phyloP scores from a whole-genome alignment of 192 early-diverging fungal genomes.

The Lobosporangium transversale region DNA sequence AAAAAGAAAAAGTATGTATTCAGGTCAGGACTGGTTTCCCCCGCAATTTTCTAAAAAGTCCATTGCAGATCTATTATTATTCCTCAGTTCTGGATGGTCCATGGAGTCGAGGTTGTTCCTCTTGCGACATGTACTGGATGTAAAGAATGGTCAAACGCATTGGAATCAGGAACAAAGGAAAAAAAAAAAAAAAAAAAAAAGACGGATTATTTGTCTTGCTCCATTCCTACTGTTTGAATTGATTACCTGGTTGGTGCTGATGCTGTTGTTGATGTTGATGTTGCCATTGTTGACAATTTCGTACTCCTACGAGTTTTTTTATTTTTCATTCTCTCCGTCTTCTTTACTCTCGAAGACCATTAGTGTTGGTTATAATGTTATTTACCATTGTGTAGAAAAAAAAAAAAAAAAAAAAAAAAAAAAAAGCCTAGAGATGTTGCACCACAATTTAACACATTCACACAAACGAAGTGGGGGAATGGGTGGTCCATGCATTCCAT shows the following conservation, averaged over 20 bases:
- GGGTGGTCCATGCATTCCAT: conserved; percentile 8
- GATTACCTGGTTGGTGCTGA: not conserved
- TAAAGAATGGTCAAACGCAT: too few relatives aligned
- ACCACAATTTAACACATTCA: not conserved
- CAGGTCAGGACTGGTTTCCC: not conserved
- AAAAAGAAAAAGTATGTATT: not conserved
- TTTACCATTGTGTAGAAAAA: not conserved
- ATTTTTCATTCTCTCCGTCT: not conserved
- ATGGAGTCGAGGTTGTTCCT: too few relatives aligned
- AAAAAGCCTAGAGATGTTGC: too few relatives aligned
- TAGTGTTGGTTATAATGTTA: not conserved
- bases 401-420: conserved; percentile 4
- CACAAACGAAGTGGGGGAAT: not conserved
- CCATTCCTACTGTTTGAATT: not conserved
- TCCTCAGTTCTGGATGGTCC: not conserved
- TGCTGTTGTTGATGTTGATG: too few relatives aligned
- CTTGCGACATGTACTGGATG: too few relatives aligned
- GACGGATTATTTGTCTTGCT: too few relatives aligned
- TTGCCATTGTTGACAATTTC: not conserved
- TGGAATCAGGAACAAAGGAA: too few relatives aligned
- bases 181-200: too few relatives aligned
- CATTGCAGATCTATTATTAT: not conserved
- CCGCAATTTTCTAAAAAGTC: not conserved
- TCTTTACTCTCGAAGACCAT: not conserved
- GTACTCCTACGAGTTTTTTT: not conserved